Conservation (phyloP, 176 grass and related monocot genomes). For the Avena atlantica region DNA sequence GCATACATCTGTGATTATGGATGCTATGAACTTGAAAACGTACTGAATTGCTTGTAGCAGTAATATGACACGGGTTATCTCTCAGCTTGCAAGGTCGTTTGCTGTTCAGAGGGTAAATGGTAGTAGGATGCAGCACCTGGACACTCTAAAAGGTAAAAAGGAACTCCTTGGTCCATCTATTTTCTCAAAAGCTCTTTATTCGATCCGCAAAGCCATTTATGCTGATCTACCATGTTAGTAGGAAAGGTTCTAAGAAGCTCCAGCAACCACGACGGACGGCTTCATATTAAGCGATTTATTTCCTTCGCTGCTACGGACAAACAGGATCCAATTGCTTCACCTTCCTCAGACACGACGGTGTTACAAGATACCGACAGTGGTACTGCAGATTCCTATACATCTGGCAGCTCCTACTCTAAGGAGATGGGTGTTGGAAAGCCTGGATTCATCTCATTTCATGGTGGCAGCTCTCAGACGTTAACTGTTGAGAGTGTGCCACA, state of each 20-base stretch:
- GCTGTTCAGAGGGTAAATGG: constrained; percentile 32
- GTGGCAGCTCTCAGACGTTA: constrained; percentile 37
- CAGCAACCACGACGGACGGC: constrained; percentile 30
- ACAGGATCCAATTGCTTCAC: constrained; percentile 43
- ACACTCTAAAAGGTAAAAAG: constrained; percentile 11
- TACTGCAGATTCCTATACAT: constrained; percentile 37
- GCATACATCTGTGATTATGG: neutral
- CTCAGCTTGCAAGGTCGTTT: constrained; percentile 48
- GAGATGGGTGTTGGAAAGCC: constrained; percentile 65
- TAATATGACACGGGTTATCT: constrained; percentile 25
- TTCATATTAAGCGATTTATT: constrained; percentile 38
- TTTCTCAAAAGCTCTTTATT: constrained; percentile 13
- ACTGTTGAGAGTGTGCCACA: constrained; percentile 47
- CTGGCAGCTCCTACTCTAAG: constrained; percentile 43
- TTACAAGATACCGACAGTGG: constrained; percentile 33
- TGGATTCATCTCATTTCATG: constrained; percentile 84
- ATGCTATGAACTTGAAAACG: neutral
- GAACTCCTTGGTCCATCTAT: constrained; percentile 5
- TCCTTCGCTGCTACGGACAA: constrained; percentile 58
- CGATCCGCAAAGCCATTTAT: neutral
- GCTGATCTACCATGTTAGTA: constrained; percentile 25
- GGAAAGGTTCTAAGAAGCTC: constrained; percentile 37
- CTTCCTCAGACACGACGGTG: constrained; percentile 6
- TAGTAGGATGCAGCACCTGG: neutral
- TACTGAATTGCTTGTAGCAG: neutral